phyloP scores from a whole-genome alignment of 2,329 filamentous ascomycete genomes.

The Nigrograna mackinnonii region DNA sequence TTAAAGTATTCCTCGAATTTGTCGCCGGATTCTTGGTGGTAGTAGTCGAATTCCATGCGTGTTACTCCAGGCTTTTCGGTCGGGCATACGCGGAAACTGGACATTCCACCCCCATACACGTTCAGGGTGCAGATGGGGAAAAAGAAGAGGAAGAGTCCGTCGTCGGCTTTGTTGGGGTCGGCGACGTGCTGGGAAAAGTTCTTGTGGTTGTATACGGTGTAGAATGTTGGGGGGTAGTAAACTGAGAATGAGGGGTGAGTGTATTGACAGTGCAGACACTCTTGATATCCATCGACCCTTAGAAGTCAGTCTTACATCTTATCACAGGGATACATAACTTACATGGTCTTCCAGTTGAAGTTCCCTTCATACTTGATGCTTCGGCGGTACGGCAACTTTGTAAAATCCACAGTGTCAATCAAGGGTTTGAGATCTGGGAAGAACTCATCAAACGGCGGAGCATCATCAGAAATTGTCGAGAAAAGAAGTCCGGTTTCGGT shows the following conservation, averaged over 20 bases:
- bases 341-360: slow-evolving; percentile 66
- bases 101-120: slow-evolving; percentile 63
- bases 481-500: slow-evolving; percentile 59
- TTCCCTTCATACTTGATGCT: slow-evolving; percentile 59
- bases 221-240: slow-evolving; percentile 59
- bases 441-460: slow-evolving; percentile 56
- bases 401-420: slow-evolving; percentile 57
- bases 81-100: slow-evolving; percentile 59
- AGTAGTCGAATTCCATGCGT: slow-evolving; percentile 64
- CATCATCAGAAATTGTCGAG: slow-evolving; percentile 52
- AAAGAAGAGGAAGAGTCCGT: slow-evolving; percentile 62
- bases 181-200: slow-evolving; percentile 62
- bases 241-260: slow-evolving; percentile 61
- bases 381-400: slow-evolving; percentile 54
- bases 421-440: slow-evolving; percentile 56
- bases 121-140: slow-evolving; percentile 62
- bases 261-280: slow-evolving; percentile 63
- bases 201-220: slow-evolving; percentile 56
- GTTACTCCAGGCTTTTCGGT: slow-evolving; percentile 53
- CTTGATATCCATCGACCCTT: slow-evolving; percentile 61
- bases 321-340: slow-evolving; percentile 50
- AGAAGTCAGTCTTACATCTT: slow-evolving; percentile 48
- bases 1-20: slow-evolving; percentile 61
- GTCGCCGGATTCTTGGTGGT: slow-evolving; percentile 54
- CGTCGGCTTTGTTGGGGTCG: slow-evolving; percentile 55